phyloP scores from a whole-genome alignment of 495 filamentous ascomycete species.

The Aspergillus olivimuriae region DNA sequence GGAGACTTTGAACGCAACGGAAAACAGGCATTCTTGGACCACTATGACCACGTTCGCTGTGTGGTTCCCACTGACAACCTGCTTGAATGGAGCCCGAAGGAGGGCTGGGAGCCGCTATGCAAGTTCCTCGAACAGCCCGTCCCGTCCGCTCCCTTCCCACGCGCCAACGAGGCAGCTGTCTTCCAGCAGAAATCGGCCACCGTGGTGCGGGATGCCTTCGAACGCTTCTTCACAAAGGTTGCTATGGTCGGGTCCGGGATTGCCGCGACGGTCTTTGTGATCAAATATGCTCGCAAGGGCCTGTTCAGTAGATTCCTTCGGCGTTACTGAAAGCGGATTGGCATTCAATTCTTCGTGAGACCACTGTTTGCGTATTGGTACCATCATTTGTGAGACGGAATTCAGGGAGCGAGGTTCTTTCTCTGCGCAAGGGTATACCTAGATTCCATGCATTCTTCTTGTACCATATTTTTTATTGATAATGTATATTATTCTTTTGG shows the following conservation, averaged over 20 bases:
- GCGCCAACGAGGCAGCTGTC: slow-evolving; percentile 4
- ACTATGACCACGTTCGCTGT: slow-evolving; percentile 20
- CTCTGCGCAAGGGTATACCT: too few species aligned
- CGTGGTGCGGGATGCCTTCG: background rate
- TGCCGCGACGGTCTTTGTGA: background rate
- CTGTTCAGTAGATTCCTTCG: background rate
- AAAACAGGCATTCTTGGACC: slow-evolving; percentile 16
- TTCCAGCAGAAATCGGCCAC: slow-evolving; percentile 2
- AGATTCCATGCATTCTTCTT: too few species aligned
- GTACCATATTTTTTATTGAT: too few species aligned
- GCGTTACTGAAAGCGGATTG: too few species aligned
- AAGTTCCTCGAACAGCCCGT: slow-evolving; percentile 25
- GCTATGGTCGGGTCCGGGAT: background rate
- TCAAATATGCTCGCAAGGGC: background rate
- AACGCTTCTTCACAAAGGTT: background rate
- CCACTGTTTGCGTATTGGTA: too few species aligned
- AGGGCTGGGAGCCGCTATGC: slow-evolving; percentile 39
- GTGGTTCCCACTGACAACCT: slow-evolving; percentile 15
- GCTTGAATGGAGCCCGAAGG: slow-evolving; percentile 22
- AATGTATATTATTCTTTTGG: too few species aligned
- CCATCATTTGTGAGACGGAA: too few species aligned
- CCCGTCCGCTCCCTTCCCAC: slow-evolving; percentile 10
- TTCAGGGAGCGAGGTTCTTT: too few species aligned
- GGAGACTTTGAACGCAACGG: slow-evolving; percentile 22
- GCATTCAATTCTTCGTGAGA: too few species aligned